A percentile compares a stretch with the other conserved stretches of the same genome.
Evolutionary conservation across 352 stramenopile genomes (phyloP).

Genomic region (Blastocystis sp.): DNA sequence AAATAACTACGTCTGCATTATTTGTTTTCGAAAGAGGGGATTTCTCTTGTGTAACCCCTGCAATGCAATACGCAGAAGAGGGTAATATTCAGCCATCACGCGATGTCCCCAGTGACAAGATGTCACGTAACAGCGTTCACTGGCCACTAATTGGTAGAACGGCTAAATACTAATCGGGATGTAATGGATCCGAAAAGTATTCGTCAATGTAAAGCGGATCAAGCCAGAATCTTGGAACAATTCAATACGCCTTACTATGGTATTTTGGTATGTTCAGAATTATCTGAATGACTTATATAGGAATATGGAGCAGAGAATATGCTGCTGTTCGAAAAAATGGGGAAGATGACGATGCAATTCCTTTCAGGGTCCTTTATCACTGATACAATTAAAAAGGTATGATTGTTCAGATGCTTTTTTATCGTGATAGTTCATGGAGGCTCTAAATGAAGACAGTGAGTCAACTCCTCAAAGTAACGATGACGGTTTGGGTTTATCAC

Average conservation of each 20-base stretch:
- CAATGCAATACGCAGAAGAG: not conserved
- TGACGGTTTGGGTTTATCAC: not conserved
- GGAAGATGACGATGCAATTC: not conserved
- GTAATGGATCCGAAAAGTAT: slow-evolving; percentile 52
- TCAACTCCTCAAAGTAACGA: not conserved
- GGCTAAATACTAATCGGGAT: not conserved
- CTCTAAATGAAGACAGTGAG: not conserved
- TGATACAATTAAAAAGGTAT: slow-evolving; percentile 9
- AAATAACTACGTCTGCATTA: not conserved
- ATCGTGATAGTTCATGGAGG: not conserved
- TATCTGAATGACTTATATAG: not conserved
- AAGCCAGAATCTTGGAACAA: slow-evolving; percentile 55
- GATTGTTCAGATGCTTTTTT: not conserved
- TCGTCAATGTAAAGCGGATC: slow-evolving; percentile 47
- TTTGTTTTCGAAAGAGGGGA: not conserved
- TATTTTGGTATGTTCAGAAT: not conserved
- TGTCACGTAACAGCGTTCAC: not conserved
- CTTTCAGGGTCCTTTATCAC: slow-evolving; percentile 41
- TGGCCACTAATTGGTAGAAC: not conserved
- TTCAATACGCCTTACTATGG: slow-evolving; percentile 57
- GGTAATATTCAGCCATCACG: not conserved
- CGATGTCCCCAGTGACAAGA: not conserved
- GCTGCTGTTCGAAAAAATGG: slow-evolving; percentile 21
- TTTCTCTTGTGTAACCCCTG: not conserved
- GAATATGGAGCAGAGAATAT: slow-evolving; percentile 62